Evolutionary conservation across 1,139 yeast species (phyloP).

Genomic region (Candida sojae): DNA sequence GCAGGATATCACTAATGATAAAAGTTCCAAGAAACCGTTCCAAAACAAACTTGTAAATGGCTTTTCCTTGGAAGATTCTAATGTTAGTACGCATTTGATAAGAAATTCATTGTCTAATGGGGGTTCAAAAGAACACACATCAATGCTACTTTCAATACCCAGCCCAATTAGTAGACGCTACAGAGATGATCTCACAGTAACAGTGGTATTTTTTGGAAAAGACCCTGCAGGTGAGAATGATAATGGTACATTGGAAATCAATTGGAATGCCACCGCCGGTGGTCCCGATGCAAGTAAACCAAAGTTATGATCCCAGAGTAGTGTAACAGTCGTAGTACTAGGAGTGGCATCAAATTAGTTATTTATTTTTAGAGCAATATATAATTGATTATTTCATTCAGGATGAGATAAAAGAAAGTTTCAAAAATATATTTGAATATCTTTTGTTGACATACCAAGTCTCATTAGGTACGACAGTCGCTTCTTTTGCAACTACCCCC

Average conservation of each 20-base stretch:
- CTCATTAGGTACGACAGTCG: too few species aligned
- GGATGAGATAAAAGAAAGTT: too few species aligned
- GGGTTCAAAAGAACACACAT: constrained; percentile 82
- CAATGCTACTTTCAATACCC: constrained; percentile 90
- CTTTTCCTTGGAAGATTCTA: constrained; percentile 72
- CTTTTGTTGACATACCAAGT: too few species aligned
- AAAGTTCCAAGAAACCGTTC: constrained; percentile 48
- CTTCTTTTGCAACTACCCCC: too few species aligned
- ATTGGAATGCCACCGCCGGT: constrained; percentile 60
- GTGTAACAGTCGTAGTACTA: too few species aligned
- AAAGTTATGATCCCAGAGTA: constrained; percentile 32
- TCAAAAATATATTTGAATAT: too few species aligned
- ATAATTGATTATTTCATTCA: too few species aligned
- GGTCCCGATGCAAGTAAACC: constrained; percentile 51
- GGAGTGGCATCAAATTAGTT: too few species aligned
- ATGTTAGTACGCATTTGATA: constrained; percentile 89
- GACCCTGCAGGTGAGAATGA: constrained; percentile 44
- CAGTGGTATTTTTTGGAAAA: constrained; percentile 88
- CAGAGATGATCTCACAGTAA: constrained; percentile 93
- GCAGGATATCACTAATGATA: constrained; percentile 58
- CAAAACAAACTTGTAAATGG: constrained; percentile 36
- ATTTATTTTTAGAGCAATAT: too few species aligned
- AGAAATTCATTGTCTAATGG: constrained; percentile 92
- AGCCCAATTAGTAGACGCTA: constrained; percentile 88
- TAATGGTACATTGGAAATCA: constrained; percentile 53